A percentile compares a stretch with the other conserved stretches of the same genome.
Conservation (phyloP, 257 asterid genomes). For the Galeopsis tetrahit region DNA sequence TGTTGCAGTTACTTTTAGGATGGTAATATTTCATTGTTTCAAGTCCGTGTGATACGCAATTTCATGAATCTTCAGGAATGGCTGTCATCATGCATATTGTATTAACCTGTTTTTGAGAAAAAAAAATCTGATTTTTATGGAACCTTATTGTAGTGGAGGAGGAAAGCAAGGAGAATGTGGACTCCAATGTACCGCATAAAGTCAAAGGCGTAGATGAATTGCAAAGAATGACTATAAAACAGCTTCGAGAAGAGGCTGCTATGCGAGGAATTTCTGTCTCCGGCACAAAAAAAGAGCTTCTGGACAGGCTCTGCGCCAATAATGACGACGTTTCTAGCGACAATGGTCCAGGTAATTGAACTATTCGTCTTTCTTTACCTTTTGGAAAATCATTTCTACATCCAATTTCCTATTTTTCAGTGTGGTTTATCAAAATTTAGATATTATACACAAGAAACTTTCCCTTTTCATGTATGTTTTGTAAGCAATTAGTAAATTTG, state of each 20-base stretch:
- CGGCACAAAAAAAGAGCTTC: conserved; percentile 73
- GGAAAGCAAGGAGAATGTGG: conserved; percentile 44
- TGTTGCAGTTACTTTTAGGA: background rate
- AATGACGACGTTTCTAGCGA: conserved; percentile 32
- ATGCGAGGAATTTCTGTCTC: conserved; percentile 48
- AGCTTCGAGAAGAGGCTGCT: conserved; percentile 67
- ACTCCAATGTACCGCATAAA: conserved; percentile 36
- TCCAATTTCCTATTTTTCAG: background rate
- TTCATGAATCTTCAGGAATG: background rate
- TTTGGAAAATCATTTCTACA: background rate
- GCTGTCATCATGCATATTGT: background rate
- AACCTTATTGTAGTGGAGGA: conserved; percentile 29
- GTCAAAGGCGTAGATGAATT: conserved; percentile 51
- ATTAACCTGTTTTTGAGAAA: background rate
- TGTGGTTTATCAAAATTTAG: background rate
- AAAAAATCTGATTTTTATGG: conserved; percentile 13
- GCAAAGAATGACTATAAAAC: conserved; percentile 56
- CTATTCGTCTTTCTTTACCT: background rate
- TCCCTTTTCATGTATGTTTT: background rate
- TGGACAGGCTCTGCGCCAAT: conserved; percentile 58
- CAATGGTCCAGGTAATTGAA: conserved; percentile 44
- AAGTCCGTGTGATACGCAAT: background rate
- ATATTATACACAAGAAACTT: background rate
- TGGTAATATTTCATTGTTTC: background rate
- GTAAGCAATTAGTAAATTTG: conserved; percentile 12